Percentiles rank a stretch among this genome's conserved stretches.
These are phyloP conservation scores for Septoria petroselini DNA, from an alignment of 2,329 filamentous ascomycete species.

Conservation along the genomic window DNA sequence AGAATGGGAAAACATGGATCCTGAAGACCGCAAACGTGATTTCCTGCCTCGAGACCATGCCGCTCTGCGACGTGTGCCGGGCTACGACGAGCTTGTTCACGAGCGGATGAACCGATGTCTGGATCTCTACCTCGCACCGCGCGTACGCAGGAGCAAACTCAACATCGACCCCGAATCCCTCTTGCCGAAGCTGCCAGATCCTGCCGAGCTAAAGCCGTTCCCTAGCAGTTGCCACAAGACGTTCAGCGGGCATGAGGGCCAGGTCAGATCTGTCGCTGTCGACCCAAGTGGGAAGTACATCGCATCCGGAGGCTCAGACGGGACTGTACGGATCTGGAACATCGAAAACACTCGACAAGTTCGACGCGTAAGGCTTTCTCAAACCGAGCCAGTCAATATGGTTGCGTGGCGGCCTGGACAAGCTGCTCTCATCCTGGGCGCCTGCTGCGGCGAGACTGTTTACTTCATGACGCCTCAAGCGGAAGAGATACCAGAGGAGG, in stretches of 20 bases:
- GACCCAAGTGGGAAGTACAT: slow-evolving; percentile 83
- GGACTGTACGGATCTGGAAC: slow-evolving; percentile 87
- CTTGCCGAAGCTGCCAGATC: slow-evolving; percentile 86
- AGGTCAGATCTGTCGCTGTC: slow-evolving; percentile 78
- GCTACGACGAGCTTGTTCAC: slow-evolving; percentile 84
- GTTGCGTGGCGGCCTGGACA: slow-evolving; percentile 86
- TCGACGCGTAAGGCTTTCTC: slow-evolving; percentile 76
- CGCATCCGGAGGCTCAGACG: slow-evolving; percentile 91
- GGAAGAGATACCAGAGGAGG: slow-evolving; percentile 34
- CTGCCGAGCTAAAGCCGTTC: slow-evolving; percentile 91
- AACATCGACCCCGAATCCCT: slow-evolving; percentile 95
- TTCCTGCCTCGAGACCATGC: slow-evolving; percentile 81
- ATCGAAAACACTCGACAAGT: slow-evolving; percentile 80
- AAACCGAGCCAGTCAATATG: slow-evolving; percentile 74
- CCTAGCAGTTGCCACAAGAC: slow-evolving; percentile 84
- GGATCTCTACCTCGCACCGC: slow-evolving; percentile 90
- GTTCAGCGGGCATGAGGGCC: slow-evolving; percentile 82
- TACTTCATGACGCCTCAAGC: slow-evolving; percentile 69
- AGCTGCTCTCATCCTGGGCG: slow-evolving; percentile 77
- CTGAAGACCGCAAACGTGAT: slow-evolving; percentile 85
- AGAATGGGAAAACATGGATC: slow-evolving; percentile 79
- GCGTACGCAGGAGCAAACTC: slow-evolving; percentile 86
- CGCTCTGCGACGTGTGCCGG: slow-evolving; percentile 85
- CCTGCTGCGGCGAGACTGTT: slow-evolving; percentile 77
- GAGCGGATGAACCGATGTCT: slow-evolving; percentile 94